Evolutionary conservation across 768 basidiomycete species (phyloP).

Genomic region (Sarcodon aspratus): DNA sequence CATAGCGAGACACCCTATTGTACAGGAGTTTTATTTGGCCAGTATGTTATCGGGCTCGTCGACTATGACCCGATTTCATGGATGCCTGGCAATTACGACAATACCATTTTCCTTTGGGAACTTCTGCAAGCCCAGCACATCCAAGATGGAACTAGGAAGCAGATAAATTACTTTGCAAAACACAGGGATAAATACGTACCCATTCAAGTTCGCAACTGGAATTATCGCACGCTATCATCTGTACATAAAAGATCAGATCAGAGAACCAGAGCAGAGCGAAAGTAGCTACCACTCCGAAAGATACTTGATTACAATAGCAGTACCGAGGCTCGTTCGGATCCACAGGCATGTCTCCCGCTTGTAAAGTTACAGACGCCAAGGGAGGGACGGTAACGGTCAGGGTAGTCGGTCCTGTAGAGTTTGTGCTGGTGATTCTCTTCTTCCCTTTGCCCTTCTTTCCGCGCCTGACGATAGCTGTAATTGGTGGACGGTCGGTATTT

Average conservation of each 20-base stretch:
- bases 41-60: background rate
- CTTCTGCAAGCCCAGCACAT: slow-evolving; percentile 49
- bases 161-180: background rate
- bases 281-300: slow-evolving; percentile 58
- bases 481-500: background rate
- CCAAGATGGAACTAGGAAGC: slow-evolving; percentile 54
- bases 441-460: slow-evolving; percentile 13
- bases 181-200: slow-evolving; percentile 35
- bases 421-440: background rate
- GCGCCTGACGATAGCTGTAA: slow-evolving; percentile 11
- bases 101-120: slow-evolving; percentile 58
- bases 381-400: slow-evolving; percentile 27
- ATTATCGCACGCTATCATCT: slow-evolving; percentile 88
- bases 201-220: slow-evolving; percentile 66
- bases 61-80: slow-evolving; percentile 3
- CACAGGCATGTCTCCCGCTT: slow-evolving; percentile 8
- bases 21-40: slow-evolving; percentile 1
- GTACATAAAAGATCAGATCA: slow-evolving; percentile 1
- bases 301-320: slow-evolving; percentile 74
- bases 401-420: slow-evolving; percentile 6
- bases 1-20: slow-evolving; percentile 2
- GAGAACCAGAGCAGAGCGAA: background rate
- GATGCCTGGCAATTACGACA: slow-evolving; percentile 45
- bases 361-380: slow-evolving; percentile 5
- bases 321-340: slow-evolving; percentile 42